Conservation (phyloP, 2,329 filamentous ascomycete species). For the Nannizziopsis barbatae region DNA sequence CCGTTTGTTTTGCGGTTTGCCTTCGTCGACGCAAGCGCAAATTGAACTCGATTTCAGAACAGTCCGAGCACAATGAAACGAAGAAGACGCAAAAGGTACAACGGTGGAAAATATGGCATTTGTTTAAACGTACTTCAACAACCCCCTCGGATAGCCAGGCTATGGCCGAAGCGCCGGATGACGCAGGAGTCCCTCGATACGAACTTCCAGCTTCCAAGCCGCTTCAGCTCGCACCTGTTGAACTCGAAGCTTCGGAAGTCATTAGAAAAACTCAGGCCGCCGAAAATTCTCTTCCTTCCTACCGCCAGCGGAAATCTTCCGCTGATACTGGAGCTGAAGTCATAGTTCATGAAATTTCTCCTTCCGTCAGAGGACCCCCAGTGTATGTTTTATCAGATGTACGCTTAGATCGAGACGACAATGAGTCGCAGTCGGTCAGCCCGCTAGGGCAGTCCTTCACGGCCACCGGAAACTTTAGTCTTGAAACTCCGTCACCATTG, state of each 20-base stretch:
- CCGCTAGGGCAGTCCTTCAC: slow-evolving; percentile 8
- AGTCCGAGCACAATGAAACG: slow-evolving; percentile 5
- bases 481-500: slow-evolving; percentile 10
- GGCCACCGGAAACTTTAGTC: slow-evolving; percentile 3
- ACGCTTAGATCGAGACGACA: background rate
- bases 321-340: background rate
- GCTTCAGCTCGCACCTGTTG: background rate
- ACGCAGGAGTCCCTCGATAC: slow-evolving; percentile 15
- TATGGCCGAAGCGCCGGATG: slow-evolving; percentile 20
- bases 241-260: slow-evolving; percentile 11
- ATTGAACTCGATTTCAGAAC: background rate
- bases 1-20: slow-evolving; percentile 11
- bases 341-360: background rate
- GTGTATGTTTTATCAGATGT: slow-evolving; percentile 1
- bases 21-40: slow-evolving; percentile 4
- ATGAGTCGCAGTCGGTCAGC: slow-evolving; percentile 9
- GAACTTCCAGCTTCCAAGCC: slow-evolving; percentile 15
- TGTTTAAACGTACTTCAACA: slow-evolving; percentile 1
- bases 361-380: background rate
- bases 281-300: background rate
- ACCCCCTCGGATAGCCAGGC: slow-evolving; percentile 17
- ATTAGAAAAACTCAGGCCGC: background rate
- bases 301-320: background rate
- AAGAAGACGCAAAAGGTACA: slow-evolving; percentile 7
- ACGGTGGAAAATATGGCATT: slow-evolving; percentile 11